These are phyloP conservation scores for Pythium diclinum DNA, from an alignment of 352 stramenopile genomes.

Conservation along the genomic window DNA sequence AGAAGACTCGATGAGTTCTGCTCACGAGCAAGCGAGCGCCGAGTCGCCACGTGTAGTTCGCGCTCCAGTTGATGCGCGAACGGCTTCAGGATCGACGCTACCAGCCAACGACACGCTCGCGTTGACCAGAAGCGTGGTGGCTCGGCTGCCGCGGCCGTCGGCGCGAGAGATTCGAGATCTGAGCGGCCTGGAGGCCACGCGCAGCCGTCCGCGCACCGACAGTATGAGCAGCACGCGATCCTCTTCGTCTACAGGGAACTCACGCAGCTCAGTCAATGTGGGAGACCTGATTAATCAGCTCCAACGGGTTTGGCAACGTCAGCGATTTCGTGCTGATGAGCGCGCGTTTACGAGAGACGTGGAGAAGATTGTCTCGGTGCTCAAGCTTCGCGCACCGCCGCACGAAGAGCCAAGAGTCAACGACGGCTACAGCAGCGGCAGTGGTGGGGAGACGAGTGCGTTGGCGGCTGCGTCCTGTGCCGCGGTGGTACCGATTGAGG, in stretches of 20 bases:
- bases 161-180: slow-evolving; percentile 3
- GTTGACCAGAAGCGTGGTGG: slow-evolving; percentile 6
- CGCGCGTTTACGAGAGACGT: slow-evolving; percentile 63
- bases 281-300: slow-evolving; percentile 60
- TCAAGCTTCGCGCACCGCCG: neutral
- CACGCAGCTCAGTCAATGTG: neutral
- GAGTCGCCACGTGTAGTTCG: neutral
- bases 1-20: neutral
- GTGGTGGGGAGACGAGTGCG: slow-evolving; percentile 7
- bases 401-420: neutral
- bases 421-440: slow-evolving; percentile 8
- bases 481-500: neutral
- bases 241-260: neutral
- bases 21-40: neutral
- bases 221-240: slow-evolving; percentile 4
- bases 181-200: neutral
- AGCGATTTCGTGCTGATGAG: slow-evolving; percentile 64
- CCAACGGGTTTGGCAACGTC: slow-evolving; percentile 55
- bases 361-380: slow-evolving; percentile 45
- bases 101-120: neutral
- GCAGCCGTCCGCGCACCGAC: neutral
- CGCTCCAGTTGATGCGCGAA: neutral
- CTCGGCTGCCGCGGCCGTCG: neutral
- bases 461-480: neutral
- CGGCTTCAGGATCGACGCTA: neutral